Conservation (phyloP, 352 stramenopile genomes). For the Phytopythium montanum region DNA sequence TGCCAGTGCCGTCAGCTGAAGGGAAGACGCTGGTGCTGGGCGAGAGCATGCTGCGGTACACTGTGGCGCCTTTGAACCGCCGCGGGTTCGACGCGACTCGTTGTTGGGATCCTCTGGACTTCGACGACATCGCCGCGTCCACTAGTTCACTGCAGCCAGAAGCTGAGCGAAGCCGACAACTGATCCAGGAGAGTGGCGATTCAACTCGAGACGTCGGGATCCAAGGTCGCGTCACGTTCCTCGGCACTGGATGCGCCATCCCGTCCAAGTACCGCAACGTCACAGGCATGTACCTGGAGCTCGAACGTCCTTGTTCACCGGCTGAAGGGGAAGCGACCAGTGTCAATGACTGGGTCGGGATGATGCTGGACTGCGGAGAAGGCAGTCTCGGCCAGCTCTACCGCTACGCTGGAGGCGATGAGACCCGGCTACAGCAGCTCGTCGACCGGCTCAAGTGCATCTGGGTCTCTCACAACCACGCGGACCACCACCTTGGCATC, state of each 20-base stretch:
- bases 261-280: constrained; percentile 99
- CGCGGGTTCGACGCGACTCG: constrained; percentile 55
- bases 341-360: constrained; percentile 26
- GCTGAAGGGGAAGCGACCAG: background rate
- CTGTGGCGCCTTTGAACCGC: constrained; percentile 44
- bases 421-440: constrained; percentile 36
- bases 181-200: background rate
- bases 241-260: constrained; percentile 96
- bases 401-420: constrained; percentile 45
- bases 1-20: background rate
- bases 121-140: constrained; percentile 36
- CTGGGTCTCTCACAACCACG: constrained; percentile 98
- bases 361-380: constrained; percentile 97
- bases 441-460: constrained; percentile 85
- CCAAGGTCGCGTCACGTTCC: constrained; percentile 88
- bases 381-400: constrained; percentile 93
- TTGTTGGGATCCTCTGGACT: constrained; percentile 51
- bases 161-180: background rate
- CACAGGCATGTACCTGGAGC: constrained; percentile 91
- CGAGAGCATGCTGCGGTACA: constrained; percentile 76
- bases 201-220: background rate
- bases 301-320: constrained; percentile 19
- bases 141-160: constrained; percentile 14
- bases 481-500: constrained; percentile 96
- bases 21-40: constrained; percentile 37